Evolutionary conservation across 2,329 filamentous ascomycete species (phyloP).

Genomic region (Fusarium pilosicola): DNA sequence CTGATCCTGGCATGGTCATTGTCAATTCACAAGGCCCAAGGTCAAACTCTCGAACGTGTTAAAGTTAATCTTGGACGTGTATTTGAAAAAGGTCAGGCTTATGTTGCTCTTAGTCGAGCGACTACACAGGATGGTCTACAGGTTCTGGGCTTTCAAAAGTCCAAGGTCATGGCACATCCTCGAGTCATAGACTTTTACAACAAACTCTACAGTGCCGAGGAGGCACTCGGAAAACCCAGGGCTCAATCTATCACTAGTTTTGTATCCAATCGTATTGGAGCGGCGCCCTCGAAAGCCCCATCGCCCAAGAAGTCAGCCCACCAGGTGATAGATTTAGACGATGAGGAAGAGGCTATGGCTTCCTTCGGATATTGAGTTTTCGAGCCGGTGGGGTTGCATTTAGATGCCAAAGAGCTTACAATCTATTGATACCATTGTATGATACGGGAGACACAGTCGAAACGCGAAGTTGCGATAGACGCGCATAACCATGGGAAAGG

Average conservation of each 20-base stretch:
- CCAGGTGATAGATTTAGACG: slow-evolving; percentile 52
- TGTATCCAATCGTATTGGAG: slow-evolving; percentile 49
- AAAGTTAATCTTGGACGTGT: slow-evolving; percentile 92
- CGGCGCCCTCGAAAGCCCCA: slow-evolving; percentile 21
- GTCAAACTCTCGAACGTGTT: slow-evolving; percentile 91
- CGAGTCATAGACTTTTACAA: slow-evolving; percentile 87
- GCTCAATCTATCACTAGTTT: slow-evolving; percentile 53
- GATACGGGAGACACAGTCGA: neutral
- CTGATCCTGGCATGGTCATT: slow-evolving; percentile 96
- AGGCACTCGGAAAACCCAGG: slow-evolving; percentile 51
- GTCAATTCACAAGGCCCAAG: slow-evolving; percentile 97
- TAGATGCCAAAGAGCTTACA: slow-evolving; percentile 1
- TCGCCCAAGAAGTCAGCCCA: slow-evolving; percentile 28
- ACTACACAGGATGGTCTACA: slow-evolving; percentile 88
- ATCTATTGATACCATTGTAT: slow-evolving; percentile 20
- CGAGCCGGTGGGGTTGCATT: neutral
- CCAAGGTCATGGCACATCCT: slow-evolving; percentile 93
- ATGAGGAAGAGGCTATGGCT: slow-evolving; percentile 61
- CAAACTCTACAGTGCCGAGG: slow-evolving; percentile 79
- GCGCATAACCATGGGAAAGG: slow-evolving; percentile 14
- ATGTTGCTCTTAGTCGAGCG: slow-evolving; percentile 93
- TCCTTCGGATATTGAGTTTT: slow-evolving; percentile 53
- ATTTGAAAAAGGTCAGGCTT: slow-evolving; percentile 97
- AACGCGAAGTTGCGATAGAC: slow-evolving; percentile 4
- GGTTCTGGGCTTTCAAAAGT: slow-evolving; percentile 86